Base-by-base conservation (phyloP, 108 stramenopile species). In the Skeletonema marinoi region DNA sequence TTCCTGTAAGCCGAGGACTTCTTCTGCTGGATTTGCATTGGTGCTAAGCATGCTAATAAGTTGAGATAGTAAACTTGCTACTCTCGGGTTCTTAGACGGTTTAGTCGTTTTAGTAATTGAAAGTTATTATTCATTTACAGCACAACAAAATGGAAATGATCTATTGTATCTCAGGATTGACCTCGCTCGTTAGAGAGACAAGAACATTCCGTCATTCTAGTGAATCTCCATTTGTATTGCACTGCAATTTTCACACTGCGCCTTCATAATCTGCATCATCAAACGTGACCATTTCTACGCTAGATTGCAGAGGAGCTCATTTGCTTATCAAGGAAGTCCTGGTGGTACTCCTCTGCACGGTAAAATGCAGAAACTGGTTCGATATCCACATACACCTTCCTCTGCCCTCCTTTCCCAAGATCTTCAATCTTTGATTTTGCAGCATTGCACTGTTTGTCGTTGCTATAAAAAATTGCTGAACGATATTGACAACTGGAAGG, bases 281-380 rank as follows among this genome's bases (percentile, higher is more conserved):
- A 1, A 32, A 32, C 19, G n/a, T 6, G 30, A 44, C n/a, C 38
- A 13, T 14, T 14, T 3, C 10, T 8, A 19, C 16, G 29, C 63
- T 70, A 54, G 64, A 70, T 64, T 30, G 35, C 10, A 39, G 66
- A 61, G 4, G 68, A 56, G 35, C 75, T 50, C 42, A 31, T 71
- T 60, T 76, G 78, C 46, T 92, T 92, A 16, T 74, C 68, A 50
- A 91, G 81, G 64, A 86, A 91, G 54, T 91, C 77, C 51, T 91
- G 88, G 41, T 91, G 90, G 38, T 88, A 86, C 35, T 86, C 86
- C 67, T 91, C 90, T 16, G 87, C 90, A 58, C 63, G 71, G 66
- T 81, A 91, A 78, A 91, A 91, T 54, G 25, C 36, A 4, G 78
- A 39, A 2, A 83, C 87, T 30, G 86, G 86, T 65, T 91, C 90